These are phyloP conservation scores for Cladosporium sp. DNA, from an alignment of 2,329 filamentous ascomycete species.

Conservation along the genomic window DNA sequence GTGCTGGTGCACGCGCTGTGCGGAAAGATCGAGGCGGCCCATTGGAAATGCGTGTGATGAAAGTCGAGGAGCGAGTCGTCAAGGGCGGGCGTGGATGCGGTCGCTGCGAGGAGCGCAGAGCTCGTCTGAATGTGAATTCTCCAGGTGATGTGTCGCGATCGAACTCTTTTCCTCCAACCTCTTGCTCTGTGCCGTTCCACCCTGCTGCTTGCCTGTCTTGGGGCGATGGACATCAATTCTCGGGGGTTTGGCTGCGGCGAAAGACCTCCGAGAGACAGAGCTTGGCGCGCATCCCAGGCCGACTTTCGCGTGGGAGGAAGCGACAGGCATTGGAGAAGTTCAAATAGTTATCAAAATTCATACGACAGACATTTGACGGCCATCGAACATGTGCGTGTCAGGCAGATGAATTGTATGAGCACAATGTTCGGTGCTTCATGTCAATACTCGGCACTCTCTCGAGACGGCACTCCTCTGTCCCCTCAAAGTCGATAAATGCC, in stretches of 20 bases:
- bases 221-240: background rate
- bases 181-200: background rate
- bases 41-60: constrained; percentile 30
- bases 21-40: constrained; percentile 50
- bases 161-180: background rate
- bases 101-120: too few relatives aligned
- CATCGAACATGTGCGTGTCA: background rate
- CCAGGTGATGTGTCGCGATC: background rate
- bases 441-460: constrained; percentile 55
- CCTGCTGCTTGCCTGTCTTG: background rate
- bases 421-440: constrained; percentile 60
- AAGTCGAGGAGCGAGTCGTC: too few relatives aligned
- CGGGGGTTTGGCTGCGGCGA: background rate
- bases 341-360: too few relatives aligned
- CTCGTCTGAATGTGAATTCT: background rate
- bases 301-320: background rate
- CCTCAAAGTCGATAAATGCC: constrained; percentile 35
- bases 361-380: background rate
- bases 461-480: constrained; percentile 46
- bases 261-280: background rate
- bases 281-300: background rate
- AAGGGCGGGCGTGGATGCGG: too few relatives aligned
- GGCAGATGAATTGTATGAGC: constrained; percentile 9
- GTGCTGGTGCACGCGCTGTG: constrained; percentile 50
- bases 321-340: too few relatives aligned